These are phyloP conservation scores for Irpex sp. DNA, from an alignment of 1,284 basidiomycete species.

Conservation along the genomic window DNA sequence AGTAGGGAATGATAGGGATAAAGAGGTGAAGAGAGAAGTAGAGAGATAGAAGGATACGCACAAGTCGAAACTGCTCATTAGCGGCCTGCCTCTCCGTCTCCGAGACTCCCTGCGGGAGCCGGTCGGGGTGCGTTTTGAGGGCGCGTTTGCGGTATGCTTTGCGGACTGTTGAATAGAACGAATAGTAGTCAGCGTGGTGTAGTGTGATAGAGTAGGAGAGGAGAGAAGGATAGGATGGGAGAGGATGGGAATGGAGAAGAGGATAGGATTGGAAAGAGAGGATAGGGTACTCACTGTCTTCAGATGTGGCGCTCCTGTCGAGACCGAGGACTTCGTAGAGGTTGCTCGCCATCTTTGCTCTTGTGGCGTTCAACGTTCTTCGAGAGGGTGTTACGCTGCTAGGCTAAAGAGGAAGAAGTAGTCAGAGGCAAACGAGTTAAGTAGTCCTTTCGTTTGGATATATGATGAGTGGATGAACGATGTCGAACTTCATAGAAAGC, in stretches of 20 bases:
- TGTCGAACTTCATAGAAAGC: constrained; percentile 13
- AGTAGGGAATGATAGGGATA: too few relatives aligned
- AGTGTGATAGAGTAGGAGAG: background rate
- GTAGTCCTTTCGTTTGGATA: too few relatives aligned
- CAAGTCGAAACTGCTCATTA: constrained; percentile 44
- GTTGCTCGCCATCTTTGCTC: constrained; percentile 50
- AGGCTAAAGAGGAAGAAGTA: too few relatives aligned
- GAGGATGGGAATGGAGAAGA: too few relatives aligned
- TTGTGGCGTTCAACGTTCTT: background rate
- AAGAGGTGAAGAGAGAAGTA: too few relatives aligned
- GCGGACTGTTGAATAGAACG: constrained; percentile 32
- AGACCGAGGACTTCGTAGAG: constrained; percentile 53
- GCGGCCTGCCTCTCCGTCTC: constrained; percentile 36
- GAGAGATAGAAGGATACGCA: too few relatives aligned
- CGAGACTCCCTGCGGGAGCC: constrained; percentile 34
- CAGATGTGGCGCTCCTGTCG: constrained; percentile 33
- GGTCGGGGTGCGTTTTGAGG: constrained; percentile 47
- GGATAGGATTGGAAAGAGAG: too few relatives aligned
- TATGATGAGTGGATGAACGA: background rate
- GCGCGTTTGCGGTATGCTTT: constrained; percentile 46
- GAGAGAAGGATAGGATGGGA: too few relatives aligned
- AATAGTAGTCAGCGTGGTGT: background rate
- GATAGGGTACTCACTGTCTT: constrained; percentile 36
- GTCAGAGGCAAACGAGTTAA: background rate
- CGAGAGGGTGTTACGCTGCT: too few relatives aligned